Evolutionary conservation across 2,329 filamentous ascomycete species (phyloP).

Genomic region (Fusarium nurragi): DNA sequence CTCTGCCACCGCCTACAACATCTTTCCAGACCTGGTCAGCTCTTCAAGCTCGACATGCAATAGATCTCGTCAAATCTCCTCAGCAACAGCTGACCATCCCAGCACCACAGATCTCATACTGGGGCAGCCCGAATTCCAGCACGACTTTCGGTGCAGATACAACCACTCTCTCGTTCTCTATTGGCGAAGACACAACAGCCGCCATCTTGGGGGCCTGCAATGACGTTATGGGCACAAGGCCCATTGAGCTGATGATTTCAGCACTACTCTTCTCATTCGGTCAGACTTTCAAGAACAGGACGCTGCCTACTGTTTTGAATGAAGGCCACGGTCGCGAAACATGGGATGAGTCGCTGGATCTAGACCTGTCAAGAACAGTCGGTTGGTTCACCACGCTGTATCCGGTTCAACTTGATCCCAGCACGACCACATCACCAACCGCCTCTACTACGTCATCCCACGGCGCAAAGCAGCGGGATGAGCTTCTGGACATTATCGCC

Average conservation of each 20-base stretch:
- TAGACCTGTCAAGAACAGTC: slow-evolving; percentile 11
- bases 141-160: neutral
- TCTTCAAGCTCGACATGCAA: neutral
- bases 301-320: slow-evolving; percentile 3
- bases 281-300: slow-evolving; percentile 1
- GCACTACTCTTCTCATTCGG: slow-evolving; percentile 12
- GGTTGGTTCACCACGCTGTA: slow-evolving; percentile 23
- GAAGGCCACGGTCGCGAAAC: slow-evolving; percentile 8
- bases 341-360: neutral
- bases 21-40: slow-evolving; percentile 17
- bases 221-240: slow-evolving; percentile 3
- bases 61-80: neutral
- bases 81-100: neutral
- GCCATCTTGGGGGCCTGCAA: slow-evolving; percentile 14
- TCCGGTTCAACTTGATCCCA: neutral
- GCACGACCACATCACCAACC: neutral
- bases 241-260: slow-evolving; percentile 21
- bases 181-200: neutral
- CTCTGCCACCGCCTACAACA: slow-evolving; percentile 1
- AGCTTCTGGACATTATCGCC: neutral
- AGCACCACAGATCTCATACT: slow-evolving; percentile 14
- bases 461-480: neutral
- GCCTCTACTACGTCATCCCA: neutral
- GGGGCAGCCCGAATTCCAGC: neutral
- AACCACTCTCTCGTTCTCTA: neutral